phyloP scores from a whole-genome alignment of 2,329 filamentous ascomycete species.

The Alternaria ethzedia region DNA sequence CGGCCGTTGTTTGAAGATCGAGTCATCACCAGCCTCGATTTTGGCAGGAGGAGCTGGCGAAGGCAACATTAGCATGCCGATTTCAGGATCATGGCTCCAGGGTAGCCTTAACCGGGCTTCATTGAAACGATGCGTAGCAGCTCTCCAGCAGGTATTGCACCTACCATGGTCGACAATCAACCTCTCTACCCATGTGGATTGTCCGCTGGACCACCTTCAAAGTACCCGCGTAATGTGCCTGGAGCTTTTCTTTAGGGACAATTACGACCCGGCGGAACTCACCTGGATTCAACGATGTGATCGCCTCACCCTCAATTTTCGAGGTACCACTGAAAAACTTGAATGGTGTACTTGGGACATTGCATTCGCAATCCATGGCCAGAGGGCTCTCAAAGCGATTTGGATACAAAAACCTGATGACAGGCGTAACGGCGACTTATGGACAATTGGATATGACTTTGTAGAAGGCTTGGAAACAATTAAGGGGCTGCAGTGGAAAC shows the following conservation, averaged over 20 bases:
- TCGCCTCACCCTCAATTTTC: background rate
- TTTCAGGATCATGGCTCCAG: background rate
- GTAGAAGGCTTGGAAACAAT: background rate
- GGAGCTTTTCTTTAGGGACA: background rate
- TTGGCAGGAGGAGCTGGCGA: background rate
- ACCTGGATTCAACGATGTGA: background rate
- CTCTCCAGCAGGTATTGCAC: background rate
- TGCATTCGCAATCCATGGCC: background rate
- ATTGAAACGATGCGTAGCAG: background rate
- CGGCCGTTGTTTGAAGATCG: background rate
- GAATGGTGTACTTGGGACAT: background rate
- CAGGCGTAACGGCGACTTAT: background rate
- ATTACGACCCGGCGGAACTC: background rate
- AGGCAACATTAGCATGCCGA: background rate
- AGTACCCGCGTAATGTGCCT: background rate
- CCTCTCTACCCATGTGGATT: background rate
- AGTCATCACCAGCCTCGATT: background rate
- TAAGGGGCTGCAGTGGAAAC: background rate
- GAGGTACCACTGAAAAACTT: background rate
- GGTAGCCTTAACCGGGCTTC: background rate
- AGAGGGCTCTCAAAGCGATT: background rate
- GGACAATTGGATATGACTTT: background rate
- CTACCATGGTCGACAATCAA: background rate
- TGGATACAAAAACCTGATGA: background rate
- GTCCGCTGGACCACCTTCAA: background rate